These are phyloP conservation scores for Aspergillus sparsus DNA, from an alignment of 495 filamentous ascomycete genomes.

Conservation along the genomic window DNA sequence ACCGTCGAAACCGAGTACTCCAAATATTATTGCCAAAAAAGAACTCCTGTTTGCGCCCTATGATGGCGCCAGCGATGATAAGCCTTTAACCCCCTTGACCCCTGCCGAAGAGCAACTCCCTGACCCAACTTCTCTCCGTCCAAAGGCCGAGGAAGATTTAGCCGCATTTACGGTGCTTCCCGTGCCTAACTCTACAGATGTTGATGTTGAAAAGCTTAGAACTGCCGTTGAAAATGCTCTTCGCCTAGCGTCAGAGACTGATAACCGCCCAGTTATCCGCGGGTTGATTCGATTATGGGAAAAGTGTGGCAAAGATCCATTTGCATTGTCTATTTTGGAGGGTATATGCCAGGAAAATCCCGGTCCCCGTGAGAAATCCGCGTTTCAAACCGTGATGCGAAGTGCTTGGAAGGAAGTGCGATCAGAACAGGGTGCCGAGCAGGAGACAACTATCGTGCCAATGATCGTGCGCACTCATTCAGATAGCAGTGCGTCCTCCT, in stretches of 20 bases:
- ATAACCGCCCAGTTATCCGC: conserved; percentile 31
- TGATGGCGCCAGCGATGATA: conserved; percentile 21
- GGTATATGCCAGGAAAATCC: conserved; percentile 29
- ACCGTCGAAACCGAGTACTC: conserved; percentile 24
- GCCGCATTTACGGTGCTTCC: conserved; percentile 27
- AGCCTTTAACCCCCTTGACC: conserved; percentile 21
- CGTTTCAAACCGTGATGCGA: conserved; percentile 33
- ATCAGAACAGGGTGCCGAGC: conserved; percentile 16
- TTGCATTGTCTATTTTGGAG: conserved; percentile 30
- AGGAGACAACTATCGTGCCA: conserved; percentile 11
- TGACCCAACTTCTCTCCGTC: conserved; percentile 8
- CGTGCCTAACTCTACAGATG: conserved; percentile 23
- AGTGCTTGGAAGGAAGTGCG: conserved; percentile 24
- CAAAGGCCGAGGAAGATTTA: conserved; percentile 18
- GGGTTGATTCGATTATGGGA: conserved; percentile 33
- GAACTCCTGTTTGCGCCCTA: conserved; percentile 15
- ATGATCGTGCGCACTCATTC: conserved; percentile 25
- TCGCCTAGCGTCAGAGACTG: conserved; percentile 25
- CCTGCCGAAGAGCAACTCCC: conserved; percentile 20
- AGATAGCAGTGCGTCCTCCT: conserved; percentile 48
- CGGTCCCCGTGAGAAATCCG: conserved; percentile 25
- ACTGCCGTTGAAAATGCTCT: conserved; percentile 27
- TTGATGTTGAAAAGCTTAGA: conserved; percentile 32
- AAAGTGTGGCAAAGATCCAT: conserved; percentile 29
- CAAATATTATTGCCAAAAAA: conserved; percentile 25